Evolutionary conservation across 2,329 filamentous ascomycete species (phyloP), one percentile per base, ranked within the genome.

Genomic region (Macrophomina pseudophaseolina): DNA sequence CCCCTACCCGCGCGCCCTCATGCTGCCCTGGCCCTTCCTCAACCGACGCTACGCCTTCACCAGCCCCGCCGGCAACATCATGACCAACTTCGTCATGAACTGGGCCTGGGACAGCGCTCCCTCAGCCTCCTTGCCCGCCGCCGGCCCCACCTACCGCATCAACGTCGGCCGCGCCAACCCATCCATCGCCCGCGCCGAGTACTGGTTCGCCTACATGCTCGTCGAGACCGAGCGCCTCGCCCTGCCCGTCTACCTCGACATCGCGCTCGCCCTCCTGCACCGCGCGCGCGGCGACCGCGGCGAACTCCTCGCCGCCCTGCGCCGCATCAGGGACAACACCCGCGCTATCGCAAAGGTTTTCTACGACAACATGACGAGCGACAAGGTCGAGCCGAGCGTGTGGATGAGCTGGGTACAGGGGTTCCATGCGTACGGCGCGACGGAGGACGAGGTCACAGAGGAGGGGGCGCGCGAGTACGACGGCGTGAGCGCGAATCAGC

Each of bases 401-500:
- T 80, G 78, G 77, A 64, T 78, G 44, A 70, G 67, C 12, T 71
- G 74, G 53, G 71, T 77, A 1, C 78, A 79, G 66, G 78, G 78
- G 3, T 79, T 80, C 49, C 74, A 75, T 46, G 77, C 70, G 11
- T 80, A 53, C 30, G 51, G 78, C 78, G 78, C 74, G 4, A 68
- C 71, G 42, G 77, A 74, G n/a, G 67, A 72, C 5, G 69, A 69
- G 5, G 53, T 72, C 16, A 12, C 2, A 16, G 51, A 6, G 5
- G 69, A 73, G 32, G 72, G 71, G 3, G 69, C 73, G 49, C 68
- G 73, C 30, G 73, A 76, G 53, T 78, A 72, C 53, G 74, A 78
- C 66, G 78, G 78, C 30, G 69, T 80, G 6, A 75, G 72, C 48
- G 78, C 76, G 0, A 80, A 77, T 59, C 77, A 80, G 49, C 62